Evolutionary conservation across 805 yeast genomes (phyloP), one percentile per base, ranked within the genome.

Genomic region (Starmerella sp.): DNA sequence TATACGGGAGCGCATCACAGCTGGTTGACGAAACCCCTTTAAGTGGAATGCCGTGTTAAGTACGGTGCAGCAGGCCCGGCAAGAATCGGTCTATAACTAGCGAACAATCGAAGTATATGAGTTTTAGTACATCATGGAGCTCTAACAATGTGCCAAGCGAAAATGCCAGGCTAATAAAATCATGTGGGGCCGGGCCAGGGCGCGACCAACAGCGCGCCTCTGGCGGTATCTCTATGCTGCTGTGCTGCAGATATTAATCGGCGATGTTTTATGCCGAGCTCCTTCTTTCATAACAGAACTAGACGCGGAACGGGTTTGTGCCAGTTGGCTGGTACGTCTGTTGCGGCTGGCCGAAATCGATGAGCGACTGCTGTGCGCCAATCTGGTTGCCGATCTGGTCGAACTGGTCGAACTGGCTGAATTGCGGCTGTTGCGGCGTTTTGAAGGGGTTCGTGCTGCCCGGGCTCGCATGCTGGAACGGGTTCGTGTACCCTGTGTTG

Each of bases 401-500:
- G 15, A 46, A 35, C 50, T 46, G 50, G 32, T 36, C 41, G 34
- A 51, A 41, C 41, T 49, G 58, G 49, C 14, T 15, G 32, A 17
- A 34, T 10, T 45, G 48, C 29, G 37, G 13, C 38, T 45, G 48
- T 29, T 44, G 54, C 5, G 55, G 52, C 11, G 55, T 45, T 34
- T 56, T 56, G 69, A 83, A 83, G 34, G 88, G 88, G 62, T 83
- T 83, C 30, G 59, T 52, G 28, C 57, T 22, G 6, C 34, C 22
- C 15, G 32, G 29, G 17, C 15, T 29, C n/a, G 35, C 9, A 7
- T 29, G 32, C 22, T 43, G 32, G 46, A 43, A 43, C 32, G 56
- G 68, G 70, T 15, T 71, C 37, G 53, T 71, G 63, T 41, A 9
- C 28, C 43, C 43, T 22, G 22, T 22, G 22, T 22, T 22, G 7